Conservation (phyloP, 164 flowering plant genomes). For the Taxillus chinensis region DNA sequence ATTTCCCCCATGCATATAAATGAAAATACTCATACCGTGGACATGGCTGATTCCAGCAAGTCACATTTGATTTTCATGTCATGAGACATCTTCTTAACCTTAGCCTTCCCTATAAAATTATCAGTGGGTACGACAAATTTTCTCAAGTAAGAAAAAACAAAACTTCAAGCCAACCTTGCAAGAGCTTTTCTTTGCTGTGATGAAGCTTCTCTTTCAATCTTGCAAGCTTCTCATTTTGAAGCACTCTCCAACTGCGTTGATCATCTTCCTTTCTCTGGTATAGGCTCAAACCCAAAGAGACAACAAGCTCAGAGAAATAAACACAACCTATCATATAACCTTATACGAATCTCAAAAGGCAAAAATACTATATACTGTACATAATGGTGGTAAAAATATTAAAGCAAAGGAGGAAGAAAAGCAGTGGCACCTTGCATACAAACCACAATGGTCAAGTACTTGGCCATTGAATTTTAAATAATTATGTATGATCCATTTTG, state of each 20-base stretch:
- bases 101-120: conserved; percentile 55
- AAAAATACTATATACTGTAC: no score
- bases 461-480: no score
- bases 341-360: background rate
- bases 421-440: no score
- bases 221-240: conserved; percentile 65
- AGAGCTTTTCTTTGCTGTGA: conserved; percentile 37
- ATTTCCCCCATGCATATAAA: no score
- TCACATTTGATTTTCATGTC: conserved; percentile 60
- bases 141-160: conserved; percentile 7
- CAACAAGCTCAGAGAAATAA: background rate
- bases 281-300: background rate
- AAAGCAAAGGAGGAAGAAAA: no score
- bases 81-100: conserved; percentile 45
- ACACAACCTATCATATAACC: background rate
- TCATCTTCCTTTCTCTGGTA: conserved; percentile 80
- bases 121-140: conserved; percentile 5
- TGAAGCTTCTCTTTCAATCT: conserved; percentile 65
- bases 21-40: conserved; percentile 24
- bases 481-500: no score
- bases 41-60: conserved; percentile 63
- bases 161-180: conserved; percentile 45
- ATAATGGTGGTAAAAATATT: no score
- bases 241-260: conserved; percentile 69
- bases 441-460: no score